Percentiles rank a stretch among this genome's conserved stretches.
Evolutionary conservation across 768 basidiomycete species (phyloP).

Genomic region (Chlorophyllum brunneum): DNA sequence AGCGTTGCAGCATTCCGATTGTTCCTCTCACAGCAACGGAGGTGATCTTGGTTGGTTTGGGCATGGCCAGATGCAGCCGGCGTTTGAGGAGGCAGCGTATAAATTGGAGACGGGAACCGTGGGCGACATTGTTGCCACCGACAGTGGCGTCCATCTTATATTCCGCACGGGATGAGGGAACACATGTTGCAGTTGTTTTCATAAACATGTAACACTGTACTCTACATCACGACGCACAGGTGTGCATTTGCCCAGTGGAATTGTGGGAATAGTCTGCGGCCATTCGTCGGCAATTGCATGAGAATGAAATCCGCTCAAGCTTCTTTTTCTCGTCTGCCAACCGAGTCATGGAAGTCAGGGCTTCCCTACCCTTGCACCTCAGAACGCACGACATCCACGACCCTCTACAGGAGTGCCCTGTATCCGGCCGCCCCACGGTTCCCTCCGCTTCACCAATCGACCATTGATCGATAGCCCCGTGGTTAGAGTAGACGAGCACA

Average conservation of each 20-base stretch:
- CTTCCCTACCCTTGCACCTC: too few relatives aligned
- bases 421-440: too few relatives aligned
- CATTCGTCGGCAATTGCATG: too few relatives aligned
- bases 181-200: neutral
- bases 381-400: too few relatives aligned
- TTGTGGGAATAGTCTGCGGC: too few relatives aligned
- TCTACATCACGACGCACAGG: neutral
- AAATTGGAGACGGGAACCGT: conserved; percentile 69
- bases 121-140: conserved; percentile 80
- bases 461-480: neutral
- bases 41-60: conserved; percentile 91
- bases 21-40: conserved; percentile 74
- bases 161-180: conserved; percentile 70
- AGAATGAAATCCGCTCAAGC: too few relatives aligned
- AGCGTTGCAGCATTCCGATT: conserved; percentile 79
- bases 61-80: conserved; percentile 92
- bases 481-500: neutral
- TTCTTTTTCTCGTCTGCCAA: too few relatives aligned
- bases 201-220: neutral
- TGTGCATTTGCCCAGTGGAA: too few relatives aligned
- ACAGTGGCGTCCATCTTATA: conserved; percentile 94
- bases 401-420: too few relatives aligned
- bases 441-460: neutral
- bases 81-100: conserved; percentile 89
- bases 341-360: too few relatives aligned